These are phyloP conservation scores for Alternaria panax DNA, from an alignment of 2,329 filamentous ascomycete genomes.

Conservation along the genomic window DNA sequence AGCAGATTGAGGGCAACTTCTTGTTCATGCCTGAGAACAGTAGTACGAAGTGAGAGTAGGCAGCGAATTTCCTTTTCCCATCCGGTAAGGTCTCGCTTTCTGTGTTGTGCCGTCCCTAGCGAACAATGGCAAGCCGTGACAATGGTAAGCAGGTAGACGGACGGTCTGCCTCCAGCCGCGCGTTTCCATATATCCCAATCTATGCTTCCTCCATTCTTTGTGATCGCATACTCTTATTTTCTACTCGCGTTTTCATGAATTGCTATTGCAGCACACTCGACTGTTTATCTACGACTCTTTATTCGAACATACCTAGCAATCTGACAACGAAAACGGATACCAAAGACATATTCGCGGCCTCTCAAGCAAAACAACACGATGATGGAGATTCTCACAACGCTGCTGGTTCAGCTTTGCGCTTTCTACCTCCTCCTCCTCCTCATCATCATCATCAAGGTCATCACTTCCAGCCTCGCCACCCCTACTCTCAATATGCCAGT, in stretches of 20 bases:
- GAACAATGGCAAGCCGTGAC: conserved; percentile 3
- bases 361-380: background rate
- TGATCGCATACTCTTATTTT: background rate
- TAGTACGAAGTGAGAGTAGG: background rate
- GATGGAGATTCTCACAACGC: background rate
- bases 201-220: background rate
- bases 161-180: background rate
- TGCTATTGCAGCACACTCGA: background rate
- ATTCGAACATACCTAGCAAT: background rate
- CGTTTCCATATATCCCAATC: background rate
- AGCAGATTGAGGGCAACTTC: background rate
- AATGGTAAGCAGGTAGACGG: conserved; percentile 1
- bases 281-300: background rate
- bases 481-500: background rate
- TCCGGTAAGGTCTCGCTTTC: background rate
- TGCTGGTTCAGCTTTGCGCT: background rate
- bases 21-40: background rate
- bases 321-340: background rate
- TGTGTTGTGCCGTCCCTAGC: background rate
- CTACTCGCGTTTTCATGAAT: background rate
- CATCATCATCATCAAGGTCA: background rate
- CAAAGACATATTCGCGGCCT: background rate
- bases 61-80: background rate
- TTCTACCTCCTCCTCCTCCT: background rate
- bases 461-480: background rate